Conservation (phyloP, 768 basidiomycete genomes). For the Mycena maculata region DNA sequence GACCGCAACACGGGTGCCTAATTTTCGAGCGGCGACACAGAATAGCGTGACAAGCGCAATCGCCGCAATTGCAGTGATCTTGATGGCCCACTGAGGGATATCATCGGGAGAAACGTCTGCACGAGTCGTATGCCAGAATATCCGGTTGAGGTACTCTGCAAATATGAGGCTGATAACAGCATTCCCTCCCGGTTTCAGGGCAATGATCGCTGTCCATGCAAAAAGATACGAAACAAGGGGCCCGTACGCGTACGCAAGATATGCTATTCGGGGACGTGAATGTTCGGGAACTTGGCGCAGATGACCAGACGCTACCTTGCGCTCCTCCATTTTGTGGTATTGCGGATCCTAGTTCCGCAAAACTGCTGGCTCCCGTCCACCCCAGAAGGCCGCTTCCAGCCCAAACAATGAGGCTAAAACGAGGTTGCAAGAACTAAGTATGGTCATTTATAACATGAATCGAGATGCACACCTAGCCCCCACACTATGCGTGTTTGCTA, state of each 20-base stretch:
- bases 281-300: not conserved
- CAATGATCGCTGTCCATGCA: conserved; percentile 94
- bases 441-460: not conserved
- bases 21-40: conserved; percentile 79
- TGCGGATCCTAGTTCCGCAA: conserved; percentile 90
- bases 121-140: conserved; percentile 83
- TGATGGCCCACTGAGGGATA: conserved; percentile 92
- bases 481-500: conserved; percentile 88
- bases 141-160: conserved; percentile 91
- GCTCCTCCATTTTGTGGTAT: conserved; percentile 82
- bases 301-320: conserved; percentile 47
- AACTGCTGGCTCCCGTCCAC: conserved; percentile 97
- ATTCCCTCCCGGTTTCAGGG: conserved; percentile 84
- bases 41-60: conserved; percentile 79
- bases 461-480: conserved; percentile 62
- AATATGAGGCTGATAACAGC: conserved; percentile 92
- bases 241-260: conserved; percentile 90
- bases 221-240: conserved; percentile 91
- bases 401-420: conserved; percentile 83
- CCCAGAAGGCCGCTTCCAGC: conserved; percentile 82
- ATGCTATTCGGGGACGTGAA: conserved; percentile 54
- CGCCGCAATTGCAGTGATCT: conserved; percentile 82
- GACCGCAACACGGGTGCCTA: conserved; percentile 85
- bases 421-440: not conserved
- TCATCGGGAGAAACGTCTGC: conserved; percentile 78